Evolutionary conservation across 1,139 yeast genomes (phyloP).

Genomic region (Wickerhamomyces sp.): DNA sequence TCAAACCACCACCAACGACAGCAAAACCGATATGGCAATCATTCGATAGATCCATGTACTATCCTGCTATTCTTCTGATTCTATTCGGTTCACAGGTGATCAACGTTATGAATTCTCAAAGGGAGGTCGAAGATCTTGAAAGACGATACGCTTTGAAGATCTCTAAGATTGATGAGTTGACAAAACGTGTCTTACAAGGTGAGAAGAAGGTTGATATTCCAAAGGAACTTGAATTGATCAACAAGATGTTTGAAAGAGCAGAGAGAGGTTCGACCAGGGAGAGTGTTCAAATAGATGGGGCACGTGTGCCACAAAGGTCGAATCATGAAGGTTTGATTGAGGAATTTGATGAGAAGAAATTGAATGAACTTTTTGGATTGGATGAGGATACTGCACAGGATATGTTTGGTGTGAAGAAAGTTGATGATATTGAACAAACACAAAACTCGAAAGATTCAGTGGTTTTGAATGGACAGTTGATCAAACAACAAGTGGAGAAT

Average conservation of each 20-base stretch:
- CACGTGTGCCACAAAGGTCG: background rate
- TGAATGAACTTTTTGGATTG: conserved; percentile 14
- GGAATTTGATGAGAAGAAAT: conserved; percentile 13
- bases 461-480: conserved; percentile 11
- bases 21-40: conserved; percentile 10
- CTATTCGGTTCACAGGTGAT: conserved; percentile 30
- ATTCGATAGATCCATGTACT: conserved; percentile 28
- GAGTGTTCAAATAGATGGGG: conserved; percentile 4
- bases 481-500: conserved; percentile 18
- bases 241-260: conserved; percentile 26
- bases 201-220: conserved; percentile 25
- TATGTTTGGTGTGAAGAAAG: conserved; percentile 3
- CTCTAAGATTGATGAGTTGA: conserved; percentile 27
- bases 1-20: background rate
- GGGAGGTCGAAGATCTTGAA: conserved; percentile 34
- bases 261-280: conserved; percentile 7
- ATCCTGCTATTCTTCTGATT: conserved; percentile 28
- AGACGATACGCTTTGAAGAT: conserved; percentile 29
- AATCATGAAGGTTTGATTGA: conserved; percentile 1
- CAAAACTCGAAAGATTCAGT: conserved; percentile 4
- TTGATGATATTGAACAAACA: conserved; percentile 4
- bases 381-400: conserved; percentile 11
- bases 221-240: conserved; percentile 29
- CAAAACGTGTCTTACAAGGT: conserved; percentile 22
- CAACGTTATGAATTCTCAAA: conserved; percentile 34